Base-by-base conservation (phyloP, 257 asterid genomes). In the Nicotiana undulata region DNA sequence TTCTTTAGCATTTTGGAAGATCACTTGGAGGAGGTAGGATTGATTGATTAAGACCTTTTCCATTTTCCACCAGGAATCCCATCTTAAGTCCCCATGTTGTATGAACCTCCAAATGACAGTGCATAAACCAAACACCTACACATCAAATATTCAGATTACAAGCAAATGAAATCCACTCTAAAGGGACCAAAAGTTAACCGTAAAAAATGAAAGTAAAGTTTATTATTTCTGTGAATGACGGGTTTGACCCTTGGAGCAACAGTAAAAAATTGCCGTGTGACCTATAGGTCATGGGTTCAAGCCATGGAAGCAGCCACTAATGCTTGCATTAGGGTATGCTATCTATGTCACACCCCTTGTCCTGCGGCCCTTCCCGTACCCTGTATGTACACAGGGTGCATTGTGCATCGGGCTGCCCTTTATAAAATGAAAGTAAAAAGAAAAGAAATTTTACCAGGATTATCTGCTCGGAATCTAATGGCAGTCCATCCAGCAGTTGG, bases 61-160 rank as follows among this genome's bases (percentile, higher is more conserved):
- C 96, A 85, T 91, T 88, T 67, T 91, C 91, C 81, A 93, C 97
- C 80, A 91, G 17, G 81, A 91, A 89, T 77, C 90, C 93, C 97
- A 93, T 91, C 89, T 93, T 93, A 0, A 93, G 91, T 20, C 96
- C 96, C 97, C 97, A 93, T 12, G 93, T 90, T 37, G 97, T 91
- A 53, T 93, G 96, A 72, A 91, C 90, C 86, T 92, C 97, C 83
- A 91, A 81, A 82, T 92, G 97, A 81, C 97, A 92, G 83, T 92
- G 97, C 67, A 93, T 1, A 82, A 93, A 93, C 94, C 97, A 90
- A 63, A 89, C 82, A 80, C 97, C 97, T 92, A 87, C 87, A 77
- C 44, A 44, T 6, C 78, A 74, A 79, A 70, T 44, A 58, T 53
- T n/a, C 28, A 20, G 10, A 34, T 63, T 32, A 67, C 37, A 82